Evolutionary conservation across 805 yeast species (phyloP).

Genomic region (Sugiyamaella boreocaroliniensis): DNA sequence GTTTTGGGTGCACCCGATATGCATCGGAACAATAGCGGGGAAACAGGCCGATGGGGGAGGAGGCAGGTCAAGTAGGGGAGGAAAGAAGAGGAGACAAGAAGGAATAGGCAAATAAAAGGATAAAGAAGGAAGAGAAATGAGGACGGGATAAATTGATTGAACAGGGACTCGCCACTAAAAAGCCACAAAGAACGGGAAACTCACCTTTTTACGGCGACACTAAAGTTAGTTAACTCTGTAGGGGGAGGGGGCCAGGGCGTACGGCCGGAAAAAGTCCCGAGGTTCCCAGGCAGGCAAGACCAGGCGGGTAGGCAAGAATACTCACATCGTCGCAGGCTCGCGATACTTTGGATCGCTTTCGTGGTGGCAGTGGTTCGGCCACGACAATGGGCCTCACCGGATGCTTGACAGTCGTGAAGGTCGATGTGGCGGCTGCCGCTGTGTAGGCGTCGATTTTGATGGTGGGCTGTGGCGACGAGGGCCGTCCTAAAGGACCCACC

Average conservation of each 20-base stretch:
- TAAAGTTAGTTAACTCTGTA: conserved; percentile 18
- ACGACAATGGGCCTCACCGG: background rate
- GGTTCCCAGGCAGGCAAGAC: background rate
- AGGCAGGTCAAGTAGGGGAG: no score
- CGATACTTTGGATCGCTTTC: conserved; percentile 50
- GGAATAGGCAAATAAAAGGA: no score
- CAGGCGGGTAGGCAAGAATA: conserved; percentile 1
- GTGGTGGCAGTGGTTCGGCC: conserved; percentile 22
- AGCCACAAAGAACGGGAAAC: conserved; percentile 9
- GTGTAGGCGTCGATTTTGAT: background rate
- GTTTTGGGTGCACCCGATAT: no score
- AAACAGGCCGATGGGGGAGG: no score
- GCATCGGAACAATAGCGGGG: no score
- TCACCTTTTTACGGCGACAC: conserved; percentile 38
- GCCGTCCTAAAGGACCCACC: background rate
- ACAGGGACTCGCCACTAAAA: no score
- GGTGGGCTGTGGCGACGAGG: no score
- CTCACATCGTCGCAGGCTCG: conserved; percentile 48
- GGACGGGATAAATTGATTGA: no score
- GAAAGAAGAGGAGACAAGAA: no score
- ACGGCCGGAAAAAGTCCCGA: background rate
- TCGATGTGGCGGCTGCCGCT: background rate
- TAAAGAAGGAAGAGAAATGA: no score
- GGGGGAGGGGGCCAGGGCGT: background rate
- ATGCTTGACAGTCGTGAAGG: background rate